A percentile compares a stretch with the other conserved stretches of the same genome.
These are phyloP conservation scores for Suillus cothurnatus DNA, from an alignment of 768 basidiomycete genomes.

Conservation along the genomic window DNA sequence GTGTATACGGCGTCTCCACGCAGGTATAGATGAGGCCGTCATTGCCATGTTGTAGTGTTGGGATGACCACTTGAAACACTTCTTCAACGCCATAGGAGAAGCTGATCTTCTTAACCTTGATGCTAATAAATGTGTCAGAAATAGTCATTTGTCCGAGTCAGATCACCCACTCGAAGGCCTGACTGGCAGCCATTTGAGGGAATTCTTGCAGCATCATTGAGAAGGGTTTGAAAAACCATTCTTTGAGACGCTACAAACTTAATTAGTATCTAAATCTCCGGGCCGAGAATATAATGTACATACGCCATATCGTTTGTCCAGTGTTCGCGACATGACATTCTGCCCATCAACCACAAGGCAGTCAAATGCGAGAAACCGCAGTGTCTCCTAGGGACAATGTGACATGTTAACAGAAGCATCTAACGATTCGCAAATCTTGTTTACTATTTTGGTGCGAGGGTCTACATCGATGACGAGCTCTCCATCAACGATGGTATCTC, in stretches of 20 bases:
- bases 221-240: slow-evolving; percentile 85
- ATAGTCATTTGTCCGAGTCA: neutral
- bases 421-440: slow-evolving; percentile 22
- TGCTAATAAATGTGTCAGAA: slow-evolving; percentile 45
- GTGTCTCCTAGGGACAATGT: slow-evolving; percentile 58
- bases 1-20: slow-evolving; percentile 75
- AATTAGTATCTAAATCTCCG: neutral
- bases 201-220: slow-evolving; percentile 66
- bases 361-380: slow-evolving; percentile 89
- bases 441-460: slow-evolving; percentile 67
- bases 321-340: slow-evolving; percentile 81
- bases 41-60: slow-evolving; percentile 84
- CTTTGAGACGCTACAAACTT: slow-evolving; percentile 50
- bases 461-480: slow-evolving; percentile 93
- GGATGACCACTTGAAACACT: slow-evolving; percentile 84
- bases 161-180: slow-evolving; percentile 83
- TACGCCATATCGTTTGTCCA: slow-evolving; percentile 92
- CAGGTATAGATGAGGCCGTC: slow-evolving; percentile 98
- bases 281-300: slow-evolving; percentile 25
- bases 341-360: slow-evolving; percentile 85
- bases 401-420: slow-evolving; percentile 6
- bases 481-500: slow-evolving; percentile 86
- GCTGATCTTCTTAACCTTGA: slow-evolving; percentile 85
- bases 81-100: slow-evolving; percentile 86
- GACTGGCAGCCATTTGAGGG: slow-evolving; percentile 60